These are phyloP conservation scores for Drechslera avenae DNA, from an alignment of 2,329 filamentous ascomycete genomes.

Conservation along the genomic window DNA sequence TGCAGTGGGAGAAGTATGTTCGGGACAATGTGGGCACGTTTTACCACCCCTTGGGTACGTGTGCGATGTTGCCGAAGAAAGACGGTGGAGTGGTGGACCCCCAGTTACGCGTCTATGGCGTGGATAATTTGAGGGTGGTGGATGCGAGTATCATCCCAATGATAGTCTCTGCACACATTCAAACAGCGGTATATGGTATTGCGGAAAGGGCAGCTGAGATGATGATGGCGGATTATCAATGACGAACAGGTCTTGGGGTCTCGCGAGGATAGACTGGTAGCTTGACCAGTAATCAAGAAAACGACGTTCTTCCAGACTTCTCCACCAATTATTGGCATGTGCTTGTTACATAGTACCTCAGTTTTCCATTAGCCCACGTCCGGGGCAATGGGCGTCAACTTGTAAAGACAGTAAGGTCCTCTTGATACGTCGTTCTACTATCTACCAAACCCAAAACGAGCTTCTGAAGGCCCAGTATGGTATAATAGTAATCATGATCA, in stretches of 20 bases:
- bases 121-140: constrained; percentile 13
- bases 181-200: constrained; percentile 35
- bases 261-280: too few species aligned
- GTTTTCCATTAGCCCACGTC: too few species aligned
- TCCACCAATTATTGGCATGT: too few species aligned
- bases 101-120: constrained; percentile 27
- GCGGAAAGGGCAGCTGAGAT: constrained; percentile 30
- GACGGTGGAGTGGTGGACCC: constrained; percentile 27
- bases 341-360: too few species aligned
- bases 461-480: too few species aligned
- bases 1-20: constrained; percentile 26
- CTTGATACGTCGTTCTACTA: too few species aligned
- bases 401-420: too few species aligned
- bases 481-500: too few species aligned
- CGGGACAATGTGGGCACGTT: constrained; percentile 18
- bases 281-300: too few species aligned
- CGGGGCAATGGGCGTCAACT: too few species aligned
- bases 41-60: constrained; percentile 43
- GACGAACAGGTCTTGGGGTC: not conserved
- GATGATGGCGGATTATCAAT: constrained; percentile 17
- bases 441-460: too few species aligned
- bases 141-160: constrained; percentile 31
- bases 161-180: constrained; percentile 26
- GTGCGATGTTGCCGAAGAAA: constrained; percentile 30
- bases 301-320: too few species aligned